Percentiles rank a stretch among this genome's conserved stretches.
These are phyloP conservation scores for Penicillium argentinense DNA, from an alignment of 495 filamentous ascomycete species.

Conservation along the genomic window DNA sequence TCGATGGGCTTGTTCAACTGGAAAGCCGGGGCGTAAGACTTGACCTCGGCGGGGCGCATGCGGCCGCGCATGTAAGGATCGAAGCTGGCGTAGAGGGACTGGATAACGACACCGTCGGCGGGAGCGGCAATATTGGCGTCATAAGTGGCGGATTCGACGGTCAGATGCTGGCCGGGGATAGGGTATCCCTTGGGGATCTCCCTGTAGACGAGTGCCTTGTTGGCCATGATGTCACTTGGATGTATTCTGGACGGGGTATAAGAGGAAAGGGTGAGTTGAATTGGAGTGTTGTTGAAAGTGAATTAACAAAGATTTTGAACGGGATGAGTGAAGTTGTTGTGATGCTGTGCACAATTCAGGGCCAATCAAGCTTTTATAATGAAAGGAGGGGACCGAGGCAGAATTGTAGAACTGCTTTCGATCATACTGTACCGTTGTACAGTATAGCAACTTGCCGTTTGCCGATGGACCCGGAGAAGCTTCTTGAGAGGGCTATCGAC, in stretches of 20 bases:
- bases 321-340: not conserved
- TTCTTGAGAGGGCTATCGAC: constrained; percentile 29
- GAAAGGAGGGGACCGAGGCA: constrained; percentile 17
- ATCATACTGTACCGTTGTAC: constrained; percentile 28
- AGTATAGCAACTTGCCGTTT: constrained; percentile 15
- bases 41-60: constrained; percentile 47
- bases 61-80: constrained; percentile 87
- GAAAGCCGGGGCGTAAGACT: constrained; percentile 66
- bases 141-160: constrained; percentile 64
- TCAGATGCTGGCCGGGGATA: constrained; percentile 69
- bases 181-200: constrained; percentile 66
- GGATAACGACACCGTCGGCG: constrained; percentile 65
- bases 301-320: not conserved
- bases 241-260: not conserved
- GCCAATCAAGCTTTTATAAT: constrained; percentile 16
- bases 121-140: constrained; percentile 63
- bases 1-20: constrained; percentile 54
- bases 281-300: not conserved
- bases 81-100: constrained; percentile 76
- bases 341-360: not conserved
- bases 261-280: too few relatives aligned
- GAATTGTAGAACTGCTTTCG: not conserved
- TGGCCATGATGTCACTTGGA: constrained; percentile 37
- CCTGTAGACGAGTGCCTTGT: constrained; percentile 83
- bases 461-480: constrained; percentile 25